Conservation (phyloP, 2,329 filamentous ascomycete genomes). For the Penicillium corylophilum region DNA sequence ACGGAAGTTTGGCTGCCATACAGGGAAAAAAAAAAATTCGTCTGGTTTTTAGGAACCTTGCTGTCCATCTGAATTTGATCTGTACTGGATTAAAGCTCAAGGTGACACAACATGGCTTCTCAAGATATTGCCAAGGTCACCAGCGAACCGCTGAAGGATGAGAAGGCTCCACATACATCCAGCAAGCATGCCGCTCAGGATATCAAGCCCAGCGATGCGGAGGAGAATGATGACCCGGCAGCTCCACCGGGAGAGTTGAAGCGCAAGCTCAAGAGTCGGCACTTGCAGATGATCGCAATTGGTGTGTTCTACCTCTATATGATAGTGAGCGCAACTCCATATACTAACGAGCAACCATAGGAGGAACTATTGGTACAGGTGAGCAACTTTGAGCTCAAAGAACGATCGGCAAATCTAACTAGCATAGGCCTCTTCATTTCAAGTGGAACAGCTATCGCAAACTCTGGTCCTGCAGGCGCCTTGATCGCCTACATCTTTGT, state of each 20-base stretch:
- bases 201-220: constrained; percentile 18
- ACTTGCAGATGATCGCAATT: constrained; percentile 27
- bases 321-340: not conserved
- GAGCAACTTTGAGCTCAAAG: not conserved
- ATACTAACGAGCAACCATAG: constrained; percentile 13
- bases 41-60: not conserved
- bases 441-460: constrained; percentile 61
- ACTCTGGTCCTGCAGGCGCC: constrained; percentile 63
- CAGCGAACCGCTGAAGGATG: constrained; percentile 9
- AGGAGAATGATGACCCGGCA: constrained; percentile 13
- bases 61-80: not conserved
- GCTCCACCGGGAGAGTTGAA: constrained; percentile 21
- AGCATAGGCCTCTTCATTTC: constrained; percentile 66
- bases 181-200: constrained; percentile 15
- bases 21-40: constrained; percentile 9
- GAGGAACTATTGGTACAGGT: constrained; percentile 28
- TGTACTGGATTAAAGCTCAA: not conserved
- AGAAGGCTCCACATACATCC: constrained; percentile 11
- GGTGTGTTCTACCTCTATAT: constrained; percentile 10
- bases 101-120: constrained; percentile 13
- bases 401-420: constrained; percentile 5
- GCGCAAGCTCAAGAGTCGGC: constrained; percentile 25
- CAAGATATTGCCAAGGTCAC: constrained; percentile 8
- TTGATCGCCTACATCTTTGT: constrained; percentile 68
- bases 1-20: constrained; percentile 11